Conservation (phyloP, 2,329 filamentous ascomycete genomes). For the Fusarium humuli region DNA sequence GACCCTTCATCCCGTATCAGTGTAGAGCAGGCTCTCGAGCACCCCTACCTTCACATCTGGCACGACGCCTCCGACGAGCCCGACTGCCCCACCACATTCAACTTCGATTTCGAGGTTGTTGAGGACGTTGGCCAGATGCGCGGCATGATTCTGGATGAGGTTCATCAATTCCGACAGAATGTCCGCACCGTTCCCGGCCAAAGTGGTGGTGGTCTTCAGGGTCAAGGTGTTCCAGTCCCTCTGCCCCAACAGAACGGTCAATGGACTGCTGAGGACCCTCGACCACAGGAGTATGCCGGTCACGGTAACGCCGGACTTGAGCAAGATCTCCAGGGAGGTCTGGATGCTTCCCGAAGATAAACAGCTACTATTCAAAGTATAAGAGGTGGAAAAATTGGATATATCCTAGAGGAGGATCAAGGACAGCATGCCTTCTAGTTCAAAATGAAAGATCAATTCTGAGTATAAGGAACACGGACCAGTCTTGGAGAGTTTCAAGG, state of each 20-base stretch:
- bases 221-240: constrained; percentile 60
- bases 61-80: constrained; percentile 98
- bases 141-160: constrained; percentile 96
- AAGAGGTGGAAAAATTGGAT: not conserved
- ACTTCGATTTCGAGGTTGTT: constrained; percentile 98
- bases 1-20: constrained; percentile 93
- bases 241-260: constrained; percentile 63
- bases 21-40: constrained; percentile 94
- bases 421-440: constrained; percentile 4
- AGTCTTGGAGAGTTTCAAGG: constrained; percentile 22
- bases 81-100: constrained; percentile 90
- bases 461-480: constrained; percentile 6
- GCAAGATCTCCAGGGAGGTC: constrained; percentile 67
- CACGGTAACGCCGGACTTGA: constrained; percentile 63
- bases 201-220: constrained; percentile 50
- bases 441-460: constrained; percentile 17
- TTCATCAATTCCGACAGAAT: constrained; percentile 80
- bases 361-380: constrained; percentile 31
- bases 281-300: constrained; percentile 68
- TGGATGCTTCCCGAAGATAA: constrained; percentile 51
- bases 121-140: constrained; percentile 97
- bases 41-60: constrained; percentile 97
- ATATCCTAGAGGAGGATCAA: constrained; percentile 13
- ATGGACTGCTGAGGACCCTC: constrained; percentile 70
- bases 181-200: constrained; percentile 64